phyloP scores from a whole-genome alignment of 257 asterid species.

The Linaria vulgaris region DNA sequence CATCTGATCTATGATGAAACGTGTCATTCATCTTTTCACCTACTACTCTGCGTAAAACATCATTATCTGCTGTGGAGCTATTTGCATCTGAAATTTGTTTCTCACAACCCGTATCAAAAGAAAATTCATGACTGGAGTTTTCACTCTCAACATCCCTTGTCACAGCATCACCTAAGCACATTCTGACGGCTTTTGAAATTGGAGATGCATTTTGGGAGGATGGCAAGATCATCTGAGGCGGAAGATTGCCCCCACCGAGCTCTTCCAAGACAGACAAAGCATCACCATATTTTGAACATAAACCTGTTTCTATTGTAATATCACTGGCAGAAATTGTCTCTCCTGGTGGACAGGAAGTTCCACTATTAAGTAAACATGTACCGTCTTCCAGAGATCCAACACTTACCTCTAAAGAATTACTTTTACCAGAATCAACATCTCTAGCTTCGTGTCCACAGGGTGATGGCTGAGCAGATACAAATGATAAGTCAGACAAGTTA shows the following conservation, averaged over 20 bases:
- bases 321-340: constrained; percentile 31
- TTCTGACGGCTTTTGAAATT: constrained; percentile 37
- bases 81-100: neutral
- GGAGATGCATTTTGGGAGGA: constrained; percentile 49
- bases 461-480: constrained; percentile 68
- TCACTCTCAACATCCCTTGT: constrained; percentile 33
- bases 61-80: constrained; percentile 24
- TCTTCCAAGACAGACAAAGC: constrained; percentile 42
- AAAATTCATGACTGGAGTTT: constrained; percentile 20
- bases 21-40: constrained; percentile 28
- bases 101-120: constrained; percentile 17
- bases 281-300: constrained; percentile 37
- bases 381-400: constrained; percentile 33
- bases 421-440: constrained; percentile 16
- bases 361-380: constrained; percentile 33
- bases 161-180: constrained; percentile 37
- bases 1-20: constrained; percentile 23
- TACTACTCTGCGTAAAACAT: constrained; percentile 26
- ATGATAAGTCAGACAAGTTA: constrained; percentile 72
- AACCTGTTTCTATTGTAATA: constrained; percentile 27
- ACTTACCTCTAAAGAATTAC: constrained; percentile 30
- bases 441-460: constrained; percentile 40
- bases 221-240: constrained; percentile 44
- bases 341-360: constrained; percentile 29
- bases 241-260: constrained; percentile 46